phyloP scores from a whole-genome alignment of 140 eudicot species.

The Anethum foeniculum region DNA sequence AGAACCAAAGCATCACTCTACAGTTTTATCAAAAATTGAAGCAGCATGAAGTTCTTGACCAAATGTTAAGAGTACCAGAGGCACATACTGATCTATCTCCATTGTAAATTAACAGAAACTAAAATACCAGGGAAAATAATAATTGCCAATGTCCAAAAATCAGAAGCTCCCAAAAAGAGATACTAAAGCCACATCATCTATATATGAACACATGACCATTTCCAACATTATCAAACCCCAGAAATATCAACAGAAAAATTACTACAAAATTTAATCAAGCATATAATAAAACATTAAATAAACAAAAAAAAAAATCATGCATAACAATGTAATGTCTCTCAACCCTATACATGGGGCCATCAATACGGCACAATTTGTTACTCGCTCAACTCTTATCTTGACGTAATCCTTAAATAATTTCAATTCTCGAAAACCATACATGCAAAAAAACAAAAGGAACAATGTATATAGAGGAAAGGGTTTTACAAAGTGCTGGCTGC shows the following conservation, averaged over 20 bases:
- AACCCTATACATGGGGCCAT: not conserved
- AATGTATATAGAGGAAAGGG: too few relatives aligned
- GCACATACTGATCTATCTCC: not conserved
- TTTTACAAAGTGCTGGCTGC: not conserved
- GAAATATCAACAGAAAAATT: not conserved
- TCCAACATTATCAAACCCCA: conserved; percentile 3
- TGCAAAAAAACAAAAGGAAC: not conserved
- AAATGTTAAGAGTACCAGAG: not conserved
- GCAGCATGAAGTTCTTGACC: not conserved
- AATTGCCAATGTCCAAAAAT: not conserved
- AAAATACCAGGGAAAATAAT: too few relatives aligned
- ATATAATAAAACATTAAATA: not conserved
- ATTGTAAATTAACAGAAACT: not conserved
- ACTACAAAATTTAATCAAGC: not conserved
- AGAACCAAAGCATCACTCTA: not conserved
- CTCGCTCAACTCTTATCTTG: not conserved
- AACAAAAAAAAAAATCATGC: not conserved
- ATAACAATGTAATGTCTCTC: not conserved
- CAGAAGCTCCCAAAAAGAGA: not conserved
- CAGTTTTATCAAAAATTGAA: not conserved
- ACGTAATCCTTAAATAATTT: too few relatives aligned
- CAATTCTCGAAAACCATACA: not conserved
- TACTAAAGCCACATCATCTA: not conserved
- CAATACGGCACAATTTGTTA: not conserved
- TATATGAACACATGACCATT: not conserved